These are phyloP conservation scores for Pittosporum tobira DNA, from an alignment of 129 eudicot species.

Conservation along the genomic window DNA sequence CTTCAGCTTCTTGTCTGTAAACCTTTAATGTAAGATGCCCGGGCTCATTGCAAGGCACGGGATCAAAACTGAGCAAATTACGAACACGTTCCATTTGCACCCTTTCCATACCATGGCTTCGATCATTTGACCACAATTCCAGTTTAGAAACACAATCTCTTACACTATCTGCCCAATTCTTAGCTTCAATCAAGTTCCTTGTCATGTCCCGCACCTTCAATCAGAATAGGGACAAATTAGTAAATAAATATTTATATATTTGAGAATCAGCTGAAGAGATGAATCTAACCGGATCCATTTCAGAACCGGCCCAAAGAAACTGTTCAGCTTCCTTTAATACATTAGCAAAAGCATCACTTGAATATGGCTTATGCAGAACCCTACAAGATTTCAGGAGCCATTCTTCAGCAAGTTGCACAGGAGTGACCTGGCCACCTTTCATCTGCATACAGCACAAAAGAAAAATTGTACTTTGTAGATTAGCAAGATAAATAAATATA, in stretches of 20 bases:
- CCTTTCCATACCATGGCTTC: constrained; percentile 31
- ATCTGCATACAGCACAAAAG: constrained; percentile 39
- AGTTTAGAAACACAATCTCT: constrained; percentile 55
- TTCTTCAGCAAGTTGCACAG: constrained; percentile 84
- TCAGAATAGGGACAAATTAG: constrained; percentile 9
- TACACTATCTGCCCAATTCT: constrained; percentile 75
- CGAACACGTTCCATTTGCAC: constrained; percentile 58
- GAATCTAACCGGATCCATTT: constrained; percentile 88
- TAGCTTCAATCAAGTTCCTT: constrained; percentile 63
- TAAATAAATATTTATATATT: background rate
- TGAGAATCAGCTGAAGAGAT: background rate
- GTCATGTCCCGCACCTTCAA: constrained; percentile 65
- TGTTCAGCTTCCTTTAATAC: constrained; percentile 77
- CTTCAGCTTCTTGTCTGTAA: constrained; percentile 54
- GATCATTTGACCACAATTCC: constrained; percentile 35
- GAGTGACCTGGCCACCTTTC: constrained; percentile 52
- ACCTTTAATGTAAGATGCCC: constrained; percentile 62
- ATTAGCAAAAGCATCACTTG: constrained; percentile 39
- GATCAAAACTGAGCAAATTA: constrained; percentile 39
- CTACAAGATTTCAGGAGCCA: constrained; percentile 70
- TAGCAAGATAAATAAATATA: too few relatives aligned
- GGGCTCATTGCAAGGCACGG: constrained; percentile 76
- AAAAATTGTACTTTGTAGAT: too few relatives aligned
- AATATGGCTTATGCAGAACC: constrained; percentile 71
- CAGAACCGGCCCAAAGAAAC: constrained; percentile 97